Evolutionary conservation across 2,329 filamentous ascomycete genomes (phyloP).

Genomic region (Amauroascus niger): DNA sequence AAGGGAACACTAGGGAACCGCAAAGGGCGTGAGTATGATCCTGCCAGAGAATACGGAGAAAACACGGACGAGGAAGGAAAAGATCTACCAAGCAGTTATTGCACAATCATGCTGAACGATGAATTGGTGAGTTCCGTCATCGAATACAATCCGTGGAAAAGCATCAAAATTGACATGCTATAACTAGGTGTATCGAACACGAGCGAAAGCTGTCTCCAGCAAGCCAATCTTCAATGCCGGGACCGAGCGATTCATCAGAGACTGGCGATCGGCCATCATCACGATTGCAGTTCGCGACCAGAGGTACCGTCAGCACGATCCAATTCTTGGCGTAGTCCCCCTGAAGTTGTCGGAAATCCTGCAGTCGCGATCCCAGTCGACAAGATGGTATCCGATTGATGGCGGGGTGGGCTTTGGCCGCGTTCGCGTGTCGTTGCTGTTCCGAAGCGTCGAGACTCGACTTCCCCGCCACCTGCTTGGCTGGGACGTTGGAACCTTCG

Average conservation of each 20-base stretch:
- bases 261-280: constrained; percentile 81
- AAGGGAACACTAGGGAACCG: constrained; percentile 67
- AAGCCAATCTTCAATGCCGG: constrained; percentile 97
- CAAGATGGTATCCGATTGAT: constrained; percentile 91
- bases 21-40: constrained; percentile 79
- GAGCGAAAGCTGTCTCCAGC: constrained; percentile 83
- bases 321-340: constrained; percentile 84
- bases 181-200: constrained; percentile 77
- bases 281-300: constrained; percentile 83
- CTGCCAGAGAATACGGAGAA: constrained; percentile 74
- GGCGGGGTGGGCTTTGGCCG: constrained; percentile 89
- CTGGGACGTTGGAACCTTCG: constrained; percentile 92
- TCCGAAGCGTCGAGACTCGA: constrained; percentile 77
- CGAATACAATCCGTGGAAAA: background rate
- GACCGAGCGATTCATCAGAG: constrained; percentile 82
- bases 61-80: constrained; percentile 74
- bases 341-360: constrained; percentile 82
- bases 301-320: constrained; percentile 84
- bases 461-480: constrained; percentile 78
- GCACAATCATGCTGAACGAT: constrained; percentile 83
- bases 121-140: constrained; percentile 43
- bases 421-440: constrained; percentile 76
- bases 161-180: constrained; percentile 5
- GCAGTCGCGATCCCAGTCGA: constrained; percentile 74
- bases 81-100: constrained; percentile 80